Base-by-base conservation (phyloP, 2,329 filamentous ascomycete genomes). In the Exserohilum turcica region DNA sequence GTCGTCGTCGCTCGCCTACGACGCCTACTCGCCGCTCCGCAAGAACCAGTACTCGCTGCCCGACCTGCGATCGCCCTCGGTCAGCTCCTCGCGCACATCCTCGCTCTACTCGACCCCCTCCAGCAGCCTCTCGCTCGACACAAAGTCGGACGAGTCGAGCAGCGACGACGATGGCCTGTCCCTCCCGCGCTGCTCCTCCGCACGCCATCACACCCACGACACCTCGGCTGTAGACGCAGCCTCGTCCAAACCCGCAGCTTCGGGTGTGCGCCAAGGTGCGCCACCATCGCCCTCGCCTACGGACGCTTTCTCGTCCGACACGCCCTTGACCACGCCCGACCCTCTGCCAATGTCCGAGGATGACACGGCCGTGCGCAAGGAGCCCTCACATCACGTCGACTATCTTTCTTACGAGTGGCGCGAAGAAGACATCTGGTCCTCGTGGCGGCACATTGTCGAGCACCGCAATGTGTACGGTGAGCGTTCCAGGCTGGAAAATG, bases 401-500 rank as follows among this genome's bases (percentile, higher is more conserved):
- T 96, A 96, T 71, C 83, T 97, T 40, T 96, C 92, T 15, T 90
- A 97, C 70, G 86, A 93, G 57, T 96, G 93, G 91, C 86, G 84
- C 59, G 92, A 97, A 75, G 92, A 97, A 74, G 93, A 99, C 75
- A 95, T 97, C 21, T 97, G 92, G 92, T 88, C 90, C 5, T 97
- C 93, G 1, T 97, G 94, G 94, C 87, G 92, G 70, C 94, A 96
- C 71, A 91, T 97, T 64, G 86, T 92, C 13, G 87, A 89, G 24
- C 89, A 91, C 66, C 83, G 88, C 65, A 86, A 86, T 54, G 84
- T 90, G 47, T 95, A 95, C 61, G 86, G 85, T 64, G 93, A 97
- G 73, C 85, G 89, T 31, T 87, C 87, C 29, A 83, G 94, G 43
- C 77, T 97, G 27, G 94, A 97, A 75, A 97, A 99, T 75, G 94